Percentiles rank a stretch among this genome's conserved stretches.
These are phyloP conservation scores for Sporothrix protearum DNA, from an alignment of 2,329 filamentous ascomycete species.

Conservation along the genomic window DNA sequence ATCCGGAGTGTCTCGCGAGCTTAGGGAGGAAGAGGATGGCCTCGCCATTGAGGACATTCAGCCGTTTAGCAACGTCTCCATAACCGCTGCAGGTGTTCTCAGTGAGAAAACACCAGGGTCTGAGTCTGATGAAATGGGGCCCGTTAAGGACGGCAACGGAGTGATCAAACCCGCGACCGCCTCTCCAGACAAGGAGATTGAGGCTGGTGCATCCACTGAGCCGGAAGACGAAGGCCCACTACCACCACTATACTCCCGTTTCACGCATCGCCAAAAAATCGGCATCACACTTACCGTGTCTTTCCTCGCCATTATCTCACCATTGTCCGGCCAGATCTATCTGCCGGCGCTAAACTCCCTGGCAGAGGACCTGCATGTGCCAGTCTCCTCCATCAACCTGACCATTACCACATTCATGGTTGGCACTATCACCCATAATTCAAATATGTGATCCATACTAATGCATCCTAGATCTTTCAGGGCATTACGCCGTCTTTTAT, in stretches of 20 bases:
- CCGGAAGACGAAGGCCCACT: neutral
- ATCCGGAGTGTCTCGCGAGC: neutral
- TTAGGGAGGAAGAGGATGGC: constrained; percentile 7
- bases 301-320: constrained; percentile 27
- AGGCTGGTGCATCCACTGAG: neutral
- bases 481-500: constrained; percentile 49
- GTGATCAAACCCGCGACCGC: neutral
- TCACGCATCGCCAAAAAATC: constrained; percentile 26
- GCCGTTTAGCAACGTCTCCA: constrained; percentile 8
- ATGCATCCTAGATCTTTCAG: constrained; percentile 43
- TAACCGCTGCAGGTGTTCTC: neutral
- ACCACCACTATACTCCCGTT: constrained; percentile 20
- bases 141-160: neutral
- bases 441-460: too few relatives aligned
- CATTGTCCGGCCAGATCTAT: constrained; percentile 26
- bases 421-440: neutral
- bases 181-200: neutral
- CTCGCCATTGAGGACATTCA: constrained; percentile 20
- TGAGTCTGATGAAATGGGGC: neutral
- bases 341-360: constrained; percentile 23
- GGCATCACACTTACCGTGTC: constrained; percentile 26
- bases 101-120: neutral
- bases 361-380: constrained; percentile 35
- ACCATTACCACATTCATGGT: constrained; percentile 43
- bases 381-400: constrained; percentile 37